phyloP scores from a whole-genome alignment of 768 basidiomycete species.

The Lactarius vividus region DNA sequence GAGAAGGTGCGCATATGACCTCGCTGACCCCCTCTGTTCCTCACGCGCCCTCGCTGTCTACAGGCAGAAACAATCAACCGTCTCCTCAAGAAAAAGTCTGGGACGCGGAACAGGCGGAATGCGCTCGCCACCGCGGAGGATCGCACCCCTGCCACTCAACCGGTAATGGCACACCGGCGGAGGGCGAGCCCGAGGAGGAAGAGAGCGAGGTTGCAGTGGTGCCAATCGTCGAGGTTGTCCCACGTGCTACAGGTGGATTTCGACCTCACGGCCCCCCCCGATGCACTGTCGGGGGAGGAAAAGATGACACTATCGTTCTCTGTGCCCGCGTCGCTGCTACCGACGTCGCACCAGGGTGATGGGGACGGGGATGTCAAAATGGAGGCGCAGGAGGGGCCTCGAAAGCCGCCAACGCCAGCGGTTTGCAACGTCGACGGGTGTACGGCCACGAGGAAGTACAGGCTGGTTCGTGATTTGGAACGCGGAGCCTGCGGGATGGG shows the following conservation, averaged over 20 bases:
- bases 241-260: slow-evolving; percentile 76
- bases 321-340: slow-evolving; percentile 42
- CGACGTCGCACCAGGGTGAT: slow-evolving; percentile 20
- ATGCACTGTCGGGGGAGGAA: slow-evolving; percentile 12
- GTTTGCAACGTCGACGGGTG: slow-evolving; percentile 62
- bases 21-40: background rate
- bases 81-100: slow-evolving; percentile 79
- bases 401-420: slow-evolving; percentile 8
- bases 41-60: background rate
- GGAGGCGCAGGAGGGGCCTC: slow-evolving; percentile 20
- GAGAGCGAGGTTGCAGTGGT: slow-evolving; percentile 39
- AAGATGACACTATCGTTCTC: slow-evolving; percentile 52
- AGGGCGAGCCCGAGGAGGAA: slow-evolving; percentile 42
- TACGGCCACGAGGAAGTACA: slow-evolving; percentile 53
- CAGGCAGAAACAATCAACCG: slow-evolving; percentile 85
- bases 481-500: slow-evolving; percentile 64
- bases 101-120: slow-evolving; percentile 58
- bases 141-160: slow-evolving; percentile 38
- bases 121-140: slow-evolving; percentile 48
- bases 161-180: slow-evolving; percentile 31
- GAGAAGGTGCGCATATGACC: slow-evolving; percentile 57
- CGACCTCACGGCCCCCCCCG: slow-evolving; percentile 42
- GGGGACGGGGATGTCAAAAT: slow-evolving; percentile 19
- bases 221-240: slow-evolving; percentile 30
- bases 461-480: slow-evolving; percentile 60